A percentile compares a stretch with the other conserved stretches of the same genome.
phyloP scores from a whole-genome alignment of 177 flowering plant species.

The Vitis hybrid region DNA sequence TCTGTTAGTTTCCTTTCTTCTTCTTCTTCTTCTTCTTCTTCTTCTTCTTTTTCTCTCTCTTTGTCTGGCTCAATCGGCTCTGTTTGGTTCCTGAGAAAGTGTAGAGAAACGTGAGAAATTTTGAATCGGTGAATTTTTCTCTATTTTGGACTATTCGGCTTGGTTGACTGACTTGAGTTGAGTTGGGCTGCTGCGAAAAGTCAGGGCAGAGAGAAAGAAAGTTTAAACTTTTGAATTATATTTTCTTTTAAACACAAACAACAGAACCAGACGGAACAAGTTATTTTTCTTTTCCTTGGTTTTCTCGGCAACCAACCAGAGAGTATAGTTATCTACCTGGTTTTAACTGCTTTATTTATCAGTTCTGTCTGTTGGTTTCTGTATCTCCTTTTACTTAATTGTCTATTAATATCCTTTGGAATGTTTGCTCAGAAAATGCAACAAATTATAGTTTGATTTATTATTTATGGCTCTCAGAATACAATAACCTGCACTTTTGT shows the following conservation, averaged over 20 bases:
- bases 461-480: too few relatives aligned
- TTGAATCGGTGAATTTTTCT: not conserved
- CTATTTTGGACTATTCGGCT: not conserved
- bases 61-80: not conserved
- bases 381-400: not conserved
- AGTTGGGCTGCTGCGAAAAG: not conserved
- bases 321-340: too few relatives aligned
- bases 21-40: not conserved
- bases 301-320: not conserved
- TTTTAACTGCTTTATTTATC: too few relatives aligned
- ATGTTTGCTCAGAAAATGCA: not conserved
- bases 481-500: too few relatives aligned
- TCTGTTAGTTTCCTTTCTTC: constrained; percentile 40
- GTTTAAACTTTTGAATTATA: not conserved
- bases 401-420: not conserved
- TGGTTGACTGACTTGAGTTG: not conserved
- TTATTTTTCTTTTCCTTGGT: not conserved
- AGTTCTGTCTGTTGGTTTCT: not conserved
- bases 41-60: not conserved
- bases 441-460: not conserved
- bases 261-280: not conserved
- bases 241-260: too few relatives aligned
- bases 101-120: not conserved
- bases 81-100: constrained; percentile 15
- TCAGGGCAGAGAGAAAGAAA: not conserved